Conservation (phyloP, 2,329 filamentous ascomycete species). For the Nigrograna mackinnonii region DNA sequence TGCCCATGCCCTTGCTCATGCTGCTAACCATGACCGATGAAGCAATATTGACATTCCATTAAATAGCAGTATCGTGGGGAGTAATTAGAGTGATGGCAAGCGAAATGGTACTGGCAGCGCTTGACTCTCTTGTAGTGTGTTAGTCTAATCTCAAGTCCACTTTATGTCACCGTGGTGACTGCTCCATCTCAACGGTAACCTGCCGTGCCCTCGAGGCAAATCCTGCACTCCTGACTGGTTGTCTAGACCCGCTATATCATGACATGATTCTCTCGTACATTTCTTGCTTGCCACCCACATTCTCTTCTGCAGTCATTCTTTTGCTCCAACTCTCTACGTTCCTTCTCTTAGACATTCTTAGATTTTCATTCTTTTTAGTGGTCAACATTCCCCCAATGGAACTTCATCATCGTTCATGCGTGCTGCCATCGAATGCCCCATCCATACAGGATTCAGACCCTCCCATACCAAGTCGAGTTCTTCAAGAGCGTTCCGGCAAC, state of each 20-base stretch:
- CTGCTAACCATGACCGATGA: constrained; percentile 35
- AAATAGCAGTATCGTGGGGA: constrained; percentile 24
- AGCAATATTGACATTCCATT: constrained; percentile 36
- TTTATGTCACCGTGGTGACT: constrained; percentile 34
- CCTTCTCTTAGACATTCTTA: constrained; percentile 50
- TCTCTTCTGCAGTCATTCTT: constrained; percentile 47
- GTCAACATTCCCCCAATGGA: constrained; percentile 35
- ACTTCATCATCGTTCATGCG: constrained; percentile 40
- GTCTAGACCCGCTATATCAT: constrained; percentile 32
- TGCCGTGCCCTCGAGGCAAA: constrained; percentile 28
- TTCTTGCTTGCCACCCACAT: constrained; percentile 35
- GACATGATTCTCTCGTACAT: constrained; percentile 34
- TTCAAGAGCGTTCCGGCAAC: constrained; percentile 49
- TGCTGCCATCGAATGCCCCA: constrained; percentile 49
- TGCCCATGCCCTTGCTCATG: constrained; percentile 39
- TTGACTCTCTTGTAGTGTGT: constrained; percentile 32
- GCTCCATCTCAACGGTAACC: constrained; percentile 34
- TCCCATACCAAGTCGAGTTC: constrained; percentile 31
- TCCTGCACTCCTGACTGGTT: constrained; percentile 26
- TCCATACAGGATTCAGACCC: constrained; percentile 32
- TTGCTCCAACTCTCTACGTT: constrained; percentile 49
- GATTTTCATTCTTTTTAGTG: constrained; percentile 31
- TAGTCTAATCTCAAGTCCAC: constrained; percentile 35
- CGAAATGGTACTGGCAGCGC: constrained; percentile 25
- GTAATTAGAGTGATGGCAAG: constrained; percentile 35